Conservation (phyloP, 2,329 filamentous ascomycete species). For the Albifimbria verrucaria region DNA sequence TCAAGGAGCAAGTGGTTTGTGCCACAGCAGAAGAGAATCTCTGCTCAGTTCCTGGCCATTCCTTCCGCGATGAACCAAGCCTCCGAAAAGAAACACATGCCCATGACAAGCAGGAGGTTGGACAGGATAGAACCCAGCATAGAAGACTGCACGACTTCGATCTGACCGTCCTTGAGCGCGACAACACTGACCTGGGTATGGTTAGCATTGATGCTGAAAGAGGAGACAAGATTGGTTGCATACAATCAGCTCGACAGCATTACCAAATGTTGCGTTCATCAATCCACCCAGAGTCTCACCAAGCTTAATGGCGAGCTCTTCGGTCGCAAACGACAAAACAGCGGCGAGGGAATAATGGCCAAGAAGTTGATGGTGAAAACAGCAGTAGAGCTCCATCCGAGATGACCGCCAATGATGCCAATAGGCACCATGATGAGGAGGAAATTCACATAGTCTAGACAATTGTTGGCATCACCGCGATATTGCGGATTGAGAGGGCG, state of each 20-base stretch:
- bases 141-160: constrained; percentile 94
- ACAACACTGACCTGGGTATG: constrained; percentile 77
- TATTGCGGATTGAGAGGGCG: too few relatives aligned
- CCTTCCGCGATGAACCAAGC: constrained; percentile 56
- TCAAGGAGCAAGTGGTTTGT: constrained; percentile 71
- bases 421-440: constrained; percentile 71
- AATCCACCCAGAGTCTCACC: constrained; percentile 72
- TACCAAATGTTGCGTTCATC: constrained; percentile 75
- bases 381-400: constrained; percentile 61
- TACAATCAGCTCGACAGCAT: constrained; percentile 77
- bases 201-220: not conserved
- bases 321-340: constrained; percentile 72
- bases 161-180: constrained; percentile 78
- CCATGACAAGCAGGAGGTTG: constrained; percentile 84
- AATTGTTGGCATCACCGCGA: not conserved
- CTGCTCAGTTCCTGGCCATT: constrained; percentile 63
- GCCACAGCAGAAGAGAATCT: constrained; percentile 73
- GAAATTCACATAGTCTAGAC: constrained; percentile 60
- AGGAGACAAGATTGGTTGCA: constrained; percentile 16
- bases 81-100: constrained; percentile 79
- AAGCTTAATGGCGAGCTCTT: constrained; percentile 69
- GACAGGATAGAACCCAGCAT: constrained; percentile 97
- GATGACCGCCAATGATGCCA: constrained; percentile 63
- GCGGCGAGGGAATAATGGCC: constrained; percentile 75
- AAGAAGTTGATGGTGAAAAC: constrained; percentile 79